Evolutionary conservation across 768 basidiomycete genomes (phyloP).

Genomic region (Trametes maxima): DNA sequence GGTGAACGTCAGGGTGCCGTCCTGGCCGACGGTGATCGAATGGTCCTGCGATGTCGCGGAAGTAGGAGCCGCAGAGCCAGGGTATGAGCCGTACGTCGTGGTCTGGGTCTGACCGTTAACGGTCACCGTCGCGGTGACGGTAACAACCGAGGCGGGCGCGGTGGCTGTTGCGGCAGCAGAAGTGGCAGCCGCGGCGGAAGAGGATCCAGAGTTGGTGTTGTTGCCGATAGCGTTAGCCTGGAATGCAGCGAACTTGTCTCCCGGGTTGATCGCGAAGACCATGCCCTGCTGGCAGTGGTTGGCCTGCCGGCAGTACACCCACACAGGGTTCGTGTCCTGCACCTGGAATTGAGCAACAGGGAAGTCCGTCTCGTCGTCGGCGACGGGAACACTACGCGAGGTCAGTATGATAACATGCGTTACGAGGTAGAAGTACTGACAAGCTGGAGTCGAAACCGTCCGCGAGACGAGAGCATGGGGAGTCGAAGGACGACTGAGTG

Average conservation of each 20-base stretch:
- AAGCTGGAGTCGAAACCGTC: conserved; percentile 62
- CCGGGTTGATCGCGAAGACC: conserved; percentile 70
- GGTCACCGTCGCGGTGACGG: conserved; percentile 45
- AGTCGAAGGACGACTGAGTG: conserved; percentile 55
- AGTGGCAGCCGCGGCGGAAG: conserved; percentile 15
- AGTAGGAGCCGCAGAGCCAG: conserved; percentile 36
- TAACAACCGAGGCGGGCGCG: conserved; percentile 37
- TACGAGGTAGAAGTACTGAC: conserved; percentile 38
- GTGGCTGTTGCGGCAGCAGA: conserved; percentile 23
- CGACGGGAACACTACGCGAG: conserved; percentile 47
- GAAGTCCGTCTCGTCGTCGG: conserved; percentile 45
- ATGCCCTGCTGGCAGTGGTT: conserved; percentile 61
- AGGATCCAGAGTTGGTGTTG: conserved; percentile 16
- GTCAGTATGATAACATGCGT: conserved; percentile 27
- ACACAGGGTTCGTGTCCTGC: conserved; percentile 47
- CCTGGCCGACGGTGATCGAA: conserved; percentile 33
- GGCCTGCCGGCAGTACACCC: conserved; percentile 61
- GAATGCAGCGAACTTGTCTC: conserved; percentile 55
- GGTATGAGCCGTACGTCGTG: conserved; percentile 39
- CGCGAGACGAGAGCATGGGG: conserved; percentile 45
- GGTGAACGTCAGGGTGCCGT: conserved; percentile 30
- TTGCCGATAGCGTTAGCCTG: conserved; percentile 50
- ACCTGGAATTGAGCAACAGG: conserved; percentile 48
- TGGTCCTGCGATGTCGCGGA: conserved; percentile 41
- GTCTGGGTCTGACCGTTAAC: conserved; percentile 28